Percentiles rank a stretch among this genome's conserved stretches.
Evolutionary conservation across 331 rosid genomes (phyloP).

Genomic region (Stylosanthes scabra): DNA sequence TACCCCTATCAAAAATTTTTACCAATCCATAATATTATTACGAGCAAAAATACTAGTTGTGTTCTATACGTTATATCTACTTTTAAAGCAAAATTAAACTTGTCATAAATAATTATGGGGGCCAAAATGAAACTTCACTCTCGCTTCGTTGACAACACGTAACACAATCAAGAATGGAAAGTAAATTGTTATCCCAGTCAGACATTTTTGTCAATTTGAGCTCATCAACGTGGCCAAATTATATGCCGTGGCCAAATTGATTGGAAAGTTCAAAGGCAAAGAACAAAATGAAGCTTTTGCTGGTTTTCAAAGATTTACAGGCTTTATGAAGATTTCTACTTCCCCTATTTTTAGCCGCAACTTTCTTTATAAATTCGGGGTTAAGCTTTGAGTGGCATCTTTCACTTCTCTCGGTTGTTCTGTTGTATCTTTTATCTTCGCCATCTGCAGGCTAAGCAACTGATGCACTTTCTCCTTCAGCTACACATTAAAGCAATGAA

Average conservation of each 20-base stretch:
- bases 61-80: too few relatives aligned
- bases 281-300: constrained; percentile 23
- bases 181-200: not conserved
- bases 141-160: too few relatives aligned
- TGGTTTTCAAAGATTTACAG: constrained; percentile 25
- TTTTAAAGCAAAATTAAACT: too few relatives aligned
- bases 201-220: not conserved
- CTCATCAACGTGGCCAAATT: not conserved
- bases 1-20: too few relatives aligned
- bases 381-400: constrained; percentile 5
- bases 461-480: constrained; percentile 72
- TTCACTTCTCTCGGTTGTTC: constrained; percentile 39
- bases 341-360: constrained; percentile 10
- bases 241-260: not conserved
- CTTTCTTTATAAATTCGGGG: constrained; percentile 27
- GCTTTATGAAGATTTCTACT: constrained; percentile 31
- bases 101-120: too few relatives aligned
- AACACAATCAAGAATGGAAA: not conserved
- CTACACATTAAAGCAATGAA: constrained; percentile 50
- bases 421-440: constrained; percentile 48
- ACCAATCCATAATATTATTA: too few relatives aligned
- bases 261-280: constrained; percentile 3
- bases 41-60: too few relatives aligned
- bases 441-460: constrained; percentile 73
- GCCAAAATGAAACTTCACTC: too few relatives aligned